These are phyloP conservation scores for Geotrichum klebahnii DNA, from an alignment of 1,139 yeast species.

Conservation along the genomic window DNA sequence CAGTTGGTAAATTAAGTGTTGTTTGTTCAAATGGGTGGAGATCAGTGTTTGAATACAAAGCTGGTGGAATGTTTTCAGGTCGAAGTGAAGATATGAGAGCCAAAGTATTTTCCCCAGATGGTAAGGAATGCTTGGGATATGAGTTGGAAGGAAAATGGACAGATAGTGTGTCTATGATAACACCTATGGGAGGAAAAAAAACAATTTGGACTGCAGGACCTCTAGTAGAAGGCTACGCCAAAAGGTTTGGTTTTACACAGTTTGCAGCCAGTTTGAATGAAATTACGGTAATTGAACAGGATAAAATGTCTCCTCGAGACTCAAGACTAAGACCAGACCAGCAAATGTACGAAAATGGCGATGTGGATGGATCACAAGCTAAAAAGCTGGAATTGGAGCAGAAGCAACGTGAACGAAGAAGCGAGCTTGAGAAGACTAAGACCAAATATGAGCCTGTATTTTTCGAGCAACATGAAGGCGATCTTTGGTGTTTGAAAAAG, in stretches of 20 bases:
- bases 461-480: conserved; percentile 44
- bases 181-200: conserved; percentile 22
- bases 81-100: conserved; percentile 75
- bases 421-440: conserved; percentile 48
- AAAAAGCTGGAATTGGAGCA: conserved; percentile 69
- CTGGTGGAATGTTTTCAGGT: conserved; percentile 73
- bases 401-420: conserved; percentile 73
- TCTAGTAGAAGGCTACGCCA: conserved; percentile 54
- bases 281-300: conserved; percentile 65
- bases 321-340: conserved; percentile 88
- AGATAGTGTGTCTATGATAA: conserved; percentile 27
- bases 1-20: conserved; percentile 64
- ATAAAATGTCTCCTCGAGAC: conserved; percentile 72
- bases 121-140: conserved; percentile 36
- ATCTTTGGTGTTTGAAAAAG: conserved; percentile 54
- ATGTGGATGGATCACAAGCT: conserved; percentile 64
- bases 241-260: conserved; percentile 78
- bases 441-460: conserved; percentile 55
- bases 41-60: conserved; percentile 71
- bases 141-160: conserved; percentile 77
- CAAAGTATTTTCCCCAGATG: conserved; percentile 46
- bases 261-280: conserved; percentile 81
- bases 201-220: conserved; percentile 63
- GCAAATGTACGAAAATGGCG: conserved; percentile 63
- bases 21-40: conserved; percentile 63